Evolutionary conservation across 352 stramenopile genomes (phyloP).

Genomic region (Thalassiosira gravida): DNA sequence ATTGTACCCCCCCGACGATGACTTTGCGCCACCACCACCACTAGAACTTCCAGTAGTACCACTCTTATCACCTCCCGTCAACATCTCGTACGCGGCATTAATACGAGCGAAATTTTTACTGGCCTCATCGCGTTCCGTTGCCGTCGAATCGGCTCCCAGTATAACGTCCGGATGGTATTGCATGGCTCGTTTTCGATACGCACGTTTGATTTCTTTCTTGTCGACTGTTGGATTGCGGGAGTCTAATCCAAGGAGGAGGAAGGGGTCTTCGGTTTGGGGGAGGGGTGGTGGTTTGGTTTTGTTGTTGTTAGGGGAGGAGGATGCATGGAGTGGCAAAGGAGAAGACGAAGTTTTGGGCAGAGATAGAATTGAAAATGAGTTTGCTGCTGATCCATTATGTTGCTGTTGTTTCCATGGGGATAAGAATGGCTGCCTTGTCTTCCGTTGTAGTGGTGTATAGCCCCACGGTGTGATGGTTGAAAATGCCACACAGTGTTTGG

Average conservation of each 20-base stretch:
- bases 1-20: slow-evolving; percentile 30
- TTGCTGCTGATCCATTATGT: no score
- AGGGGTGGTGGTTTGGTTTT: slow-evolving; percentile 46
- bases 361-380: no score
- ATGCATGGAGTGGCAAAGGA: slow-evolving; percentile 10
- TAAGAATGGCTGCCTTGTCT: no score
- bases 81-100: slow-evolving; percentile 74
- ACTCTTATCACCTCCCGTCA: slow-evolving; percentile 53
- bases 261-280: slow-evolving; percentile 64
- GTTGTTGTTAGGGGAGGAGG: slow-evolving; percentile 19
- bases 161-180: slow-evolving; percentile 81
- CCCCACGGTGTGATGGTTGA: no score
- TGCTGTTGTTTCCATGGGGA: no score
- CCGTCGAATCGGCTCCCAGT: slow-evolving; percentile 52
- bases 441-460: no score
- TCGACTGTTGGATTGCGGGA: slow-evolving; percentile 53
- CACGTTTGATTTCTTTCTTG: slow-evolving; percentile 73
- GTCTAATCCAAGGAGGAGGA: slow-evolving; percentile 69
- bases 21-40: slow-evolving; percentile 18
- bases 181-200: slow-evolving; percentile 76
- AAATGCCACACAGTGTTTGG: no score
- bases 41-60: not conserved
- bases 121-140: slow-evolving; percentile 65
- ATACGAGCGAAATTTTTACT: slow-evolving; percentile 79
- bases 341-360: no score